Conservation (phyloP, 2,329 filamentous ascomycete genomes). For the Grosmannia penicillata region DNA sequence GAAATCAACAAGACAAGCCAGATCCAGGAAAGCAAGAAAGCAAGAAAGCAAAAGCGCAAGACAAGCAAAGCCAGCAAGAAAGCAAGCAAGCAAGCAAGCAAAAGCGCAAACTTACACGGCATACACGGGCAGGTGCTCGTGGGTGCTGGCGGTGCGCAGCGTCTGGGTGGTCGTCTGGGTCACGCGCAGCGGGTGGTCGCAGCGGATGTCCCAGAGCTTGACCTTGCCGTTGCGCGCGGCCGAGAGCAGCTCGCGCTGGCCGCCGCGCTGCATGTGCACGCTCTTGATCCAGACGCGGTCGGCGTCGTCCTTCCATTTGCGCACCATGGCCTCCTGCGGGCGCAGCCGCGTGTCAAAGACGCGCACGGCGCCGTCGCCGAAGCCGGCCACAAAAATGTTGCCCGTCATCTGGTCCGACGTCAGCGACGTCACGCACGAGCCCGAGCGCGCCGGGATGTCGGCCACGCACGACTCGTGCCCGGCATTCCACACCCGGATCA, state of each 20-base stretch:
- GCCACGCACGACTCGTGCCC: slow-evolving; percentile 82
- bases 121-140: slow-evolving; percentile 94
- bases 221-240: slow-evolving; percentile 89
- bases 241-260: slow-evolving; percentile 77
- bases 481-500: slow-evolving; percentile 93
- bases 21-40: slow-evolving; percentile 1
- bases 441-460: slow-evolving; percentile 88
- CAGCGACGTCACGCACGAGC: slow-evolving; percentile 87
- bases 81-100: not conserved
- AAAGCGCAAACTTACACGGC: slow-evolving; percentile 54
- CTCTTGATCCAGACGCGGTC: slow-evolving; percentile 86
- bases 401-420: slow-evolving; percentile 97
- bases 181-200: slow-evolving; percentile 60
- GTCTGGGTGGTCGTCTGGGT: slow-evolving; percentile 64
- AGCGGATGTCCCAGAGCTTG: slow-evolving; percentile 89
- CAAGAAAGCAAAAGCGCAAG: not conserved
- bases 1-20: not conserved
- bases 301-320: slow-evolving; percentile 85
- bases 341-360: slow-evolving; percentile 83
- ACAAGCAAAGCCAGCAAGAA: not conserved
- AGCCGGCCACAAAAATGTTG: slow-evolving; percentile 89
- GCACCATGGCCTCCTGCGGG: slow-evolving; percentile 82
- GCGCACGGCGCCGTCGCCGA: slow-evolving; percentile 85
- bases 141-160: slow-evolving; percentile 74
- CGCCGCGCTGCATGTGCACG: slow-evolving; percentile 92